Evolutionary conservation across 1,139 yeast genomes (phyloP).

Genomic region (Debaryomyces fabryi): DNA sequence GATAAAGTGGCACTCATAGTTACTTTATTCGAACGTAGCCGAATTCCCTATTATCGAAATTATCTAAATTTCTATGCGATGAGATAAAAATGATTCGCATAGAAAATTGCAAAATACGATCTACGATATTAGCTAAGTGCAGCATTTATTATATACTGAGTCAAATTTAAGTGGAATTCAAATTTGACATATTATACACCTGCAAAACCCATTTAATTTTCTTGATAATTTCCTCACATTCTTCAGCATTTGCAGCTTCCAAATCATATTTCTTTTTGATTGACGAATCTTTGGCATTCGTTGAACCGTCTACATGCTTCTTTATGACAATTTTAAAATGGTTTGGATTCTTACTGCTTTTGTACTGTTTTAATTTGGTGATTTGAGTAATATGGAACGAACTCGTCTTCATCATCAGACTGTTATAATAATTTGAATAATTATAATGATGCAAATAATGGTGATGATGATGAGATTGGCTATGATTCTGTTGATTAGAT

Average conservation of each 20-base stretch:
- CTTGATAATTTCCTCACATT: conserved; percentile 75
- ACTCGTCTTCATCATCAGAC: conserved; percentile 69
- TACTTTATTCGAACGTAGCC: not conserved
- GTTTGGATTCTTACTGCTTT: conserved; percentile 62
- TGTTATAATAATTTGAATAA: conserved; percentile 42
- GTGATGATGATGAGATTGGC: conserved; percentile 29
- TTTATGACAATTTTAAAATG: conserved; percentile 83
- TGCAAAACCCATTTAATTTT: conserved; percentile 59
- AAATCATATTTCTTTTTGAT: conserved; percentile 76
- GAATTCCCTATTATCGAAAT: not conserved
- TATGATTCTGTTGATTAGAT: conserved; percentile 15
- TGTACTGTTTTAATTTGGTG: conserved; percentile 72
- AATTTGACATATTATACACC: conserved; percentile 38
- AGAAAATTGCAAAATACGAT: not conserved
- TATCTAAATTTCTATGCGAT: conserved; percentile 10
- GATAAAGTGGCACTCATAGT: conserved; percentile 25
- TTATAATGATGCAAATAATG: conserved; percentile 59
- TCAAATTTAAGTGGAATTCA: conserved; percentile 3
- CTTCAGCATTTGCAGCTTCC: conserved; percentile 66
- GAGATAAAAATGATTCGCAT: conserved; percentile 1
- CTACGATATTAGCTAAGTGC: not conserved
- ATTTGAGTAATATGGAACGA: conserved; percentile 87
- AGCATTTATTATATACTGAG: not conserved
- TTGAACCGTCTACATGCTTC: conserved; percentile 50
- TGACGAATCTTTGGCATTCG: conserved; percentile 24